These are phyloP conservation scores for Diaporthe sp. DNA, from an alignment of 2,329 filamentous ascomycete genomes.

Conservation along the genomic window DNA sequence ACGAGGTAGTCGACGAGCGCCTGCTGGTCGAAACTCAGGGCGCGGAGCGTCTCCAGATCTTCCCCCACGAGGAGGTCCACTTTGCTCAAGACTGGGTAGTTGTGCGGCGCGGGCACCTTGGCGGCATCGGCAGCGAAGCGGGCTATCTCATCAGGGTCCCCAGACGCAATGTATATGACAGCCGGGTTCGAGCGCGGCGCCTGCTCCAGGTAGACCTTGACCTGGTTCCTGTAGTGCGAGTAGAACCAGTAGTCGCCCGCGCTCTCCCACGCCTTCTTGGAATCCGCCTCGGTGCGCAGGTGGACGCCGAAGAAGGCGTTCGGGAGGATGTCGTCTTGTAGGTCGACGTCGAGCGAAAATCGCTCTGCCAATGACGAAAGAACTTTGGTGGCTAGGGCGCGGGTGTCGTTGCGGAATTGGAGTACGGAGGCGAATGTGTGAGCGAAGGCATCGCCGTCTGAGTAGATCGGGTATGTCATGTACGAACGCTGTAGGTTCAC, in stretches of 20 bases:
- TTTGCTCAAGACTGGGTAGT: slow-evolving; percentile 24
- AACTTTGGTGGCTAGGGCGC: slow-evolving; percentile 41
- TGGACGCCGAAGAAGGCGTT: slow-evolving; percentile 32
- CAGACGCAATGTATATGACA: slow-evolving; percentile 26
- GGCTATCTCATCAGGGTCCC: neutral
- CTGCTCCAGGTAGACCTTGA: slow-evolving; percentile 24
- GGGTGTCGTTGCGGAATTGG: slow-evolving; percentile 50
- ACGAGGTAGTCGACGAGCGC: slow-evolving; percentile 32
- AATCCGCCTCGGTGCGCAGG: slow-evolving; percentile 33
- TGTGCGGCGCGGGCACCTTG: neutral
- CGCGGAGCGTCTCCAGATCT: neutral
- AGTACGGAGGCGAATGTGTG: slow-evolving; percentile 52
- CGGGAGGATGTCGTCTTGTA: neutral
- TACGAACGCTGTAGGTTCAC: slow-evolving; percentile 25
- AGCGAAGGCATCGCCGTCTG: slow-evolving; percentile 41
- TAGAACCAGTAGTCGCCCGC: slow-evolving; percentile 29
- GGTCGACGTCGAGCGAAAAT: slow-evolving; percentile 18
- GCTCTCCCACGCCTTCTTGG: slow-evolving; percentile 11
- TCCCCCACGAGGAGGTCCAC: neutral
- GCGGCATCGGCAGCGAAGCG: slow-evolving; percentile 17
- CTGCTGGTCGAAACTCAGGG: slow-evolving; percentile 30
- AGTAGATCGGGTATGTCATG: slow-evolving; percentile 32
- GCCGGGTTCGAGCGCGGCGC: neutral
- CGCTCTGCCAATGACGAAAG: neutral
- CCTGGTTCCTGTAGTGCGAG: slow-evolving; percentile 26